phyloP scores from a whole-genome alignment of 2,329 filamentous ascomycete species.

The Cordyceps cateniannulata region DNA sequence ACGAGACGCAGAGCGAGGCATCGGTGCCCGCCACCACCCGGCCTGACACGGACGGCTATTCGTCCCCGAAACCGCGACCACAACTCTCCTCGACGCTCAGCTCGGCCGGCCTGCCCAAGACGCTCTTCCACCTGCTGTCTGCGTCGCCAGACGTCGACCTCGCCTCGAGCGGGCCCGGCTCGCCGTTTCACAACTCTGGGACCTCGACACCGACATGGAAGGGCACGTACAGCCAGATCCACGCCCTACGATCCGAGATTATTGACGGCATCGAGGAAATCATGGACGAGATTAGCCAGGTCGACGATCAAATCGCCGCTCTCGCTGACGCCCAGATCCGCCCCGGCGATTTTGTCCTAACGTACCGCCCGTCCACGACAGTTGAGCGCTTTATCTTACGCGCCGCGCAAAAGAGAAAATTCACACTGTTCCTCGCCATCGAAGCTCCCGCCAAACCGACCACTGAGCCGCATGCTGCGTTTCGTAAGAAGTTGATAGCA shows the following conservation, averaged over 20 bases:
- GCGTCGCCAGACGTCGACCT: constrained; percentile 50
- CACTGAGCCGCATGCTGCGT: constrained; percentile 41
- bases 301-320: constrained; percentile 86
- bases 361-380: constrained; percentile 77
- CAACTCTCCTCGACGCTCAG: constrained; percentile 47
- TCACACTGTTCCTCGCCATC: constrained; percentile 81
- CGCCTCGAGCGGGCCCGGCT: constrained; percentile 30
- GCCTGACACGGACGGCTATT: constrained; percentile 22
- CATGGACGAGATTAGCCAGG: constrained; percentile 87
- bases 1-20: constrained; percentile 52
- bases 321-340: constrained; percentile 90
- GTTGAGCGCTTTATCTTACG: constrained; percentile 86
- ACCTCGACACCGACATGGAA: constrained; percentile 41
- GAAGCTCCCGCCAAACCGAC: constrained; percentile 38
- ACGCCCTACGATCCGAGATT: constrained; percentile 81
- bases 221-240: constrained; percentile 37
- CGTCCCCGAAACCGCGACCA: constrained; percentile 49
- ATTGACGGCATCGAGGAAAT: constrained; percentile 93
- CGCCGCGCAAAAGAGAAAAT: constrained; percentile 82
- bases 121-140: constrained; percentile 83
- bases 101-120: constrained; percentile 62
- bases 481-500: constrained; percentile 72
- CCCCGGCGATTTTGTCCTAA: constrained; percentile 85
- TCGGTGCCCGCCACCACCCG: constrained; percentile 28
- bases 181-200: constrained; percentile 42